Conservation (phyloP, 2,329 filamentous ascomycete genomes). For the Raffaelea albimanens region DNA sequence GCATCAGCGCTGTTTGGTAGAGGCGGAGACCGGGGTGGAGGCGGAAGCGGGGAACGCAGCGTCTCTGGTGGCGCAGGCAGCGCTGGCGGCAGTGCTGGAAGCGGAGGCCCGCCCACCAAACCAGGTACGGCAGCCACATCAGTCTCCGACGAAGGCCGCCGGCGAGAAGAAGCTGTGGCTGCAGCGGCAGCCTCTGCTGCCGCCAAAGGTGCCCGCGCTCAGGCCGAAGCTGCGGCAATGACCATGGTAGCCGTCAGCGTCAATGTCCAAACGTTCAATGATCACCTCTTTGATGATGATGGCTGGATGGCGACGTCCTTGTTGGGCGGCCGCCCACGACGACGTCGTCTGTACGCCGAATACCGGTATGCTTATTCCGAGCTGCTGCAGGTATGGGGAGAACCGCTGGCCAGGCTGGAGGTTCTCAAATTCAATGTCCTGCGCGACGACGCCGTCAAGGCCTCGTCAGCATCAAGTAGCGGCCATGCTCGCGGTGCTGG, state of each 20-base stretch:
- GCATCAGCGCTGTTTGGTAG: conserved; percentile 30
- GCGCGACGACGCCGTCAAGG: conserved; percentile 32
- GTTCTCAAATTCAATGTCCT: conserved; percentile 61
- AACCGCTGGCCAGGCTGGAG: conserved; percentile 53
- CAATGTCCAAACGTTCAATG: conserved; percentile 47
- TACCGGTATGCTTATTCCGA: conserved; percentile 61
- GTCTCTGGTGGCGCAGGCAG: background rate
- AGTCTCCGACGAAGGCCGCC: conserved; percentile 43
- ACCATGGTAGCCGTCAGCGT: conserved; percentile 41
- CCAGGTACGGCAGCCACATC: conserved; percentile 40
- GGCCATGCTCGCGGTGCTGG: conserved; percentile 12
- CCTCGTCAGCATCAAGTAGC: too few species aligned
- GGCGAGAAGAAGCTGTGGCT: conserved; percentile 28
- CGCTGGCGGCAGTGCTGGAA: conserved; percentile 11
- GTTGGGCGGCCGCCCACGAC: conserved; percentile 37
- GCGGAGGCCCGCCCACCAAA: conserved; percentile 25
- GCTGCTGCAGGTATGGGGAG: conserved; percentile 57
- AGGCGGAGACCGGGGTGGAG: background rate
- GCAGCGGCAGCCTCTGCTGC: conserved; percentile 2
- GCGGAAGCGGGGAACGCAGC: conserved; percentile 1
- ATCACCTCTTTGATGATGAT: conserved; percentile 59
- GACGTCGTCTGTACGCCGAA: conserved; percentile 37
- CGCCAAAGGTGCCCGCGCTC: conserved; percentile 1
- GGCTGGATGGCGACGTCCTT: conserved; percentile 53
- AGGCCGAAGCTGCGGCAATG: conserved; percentile 7